Conservation (phyloP, 768 basidiomycete genomes). For the Boletus subcaerulescens region DNA sequence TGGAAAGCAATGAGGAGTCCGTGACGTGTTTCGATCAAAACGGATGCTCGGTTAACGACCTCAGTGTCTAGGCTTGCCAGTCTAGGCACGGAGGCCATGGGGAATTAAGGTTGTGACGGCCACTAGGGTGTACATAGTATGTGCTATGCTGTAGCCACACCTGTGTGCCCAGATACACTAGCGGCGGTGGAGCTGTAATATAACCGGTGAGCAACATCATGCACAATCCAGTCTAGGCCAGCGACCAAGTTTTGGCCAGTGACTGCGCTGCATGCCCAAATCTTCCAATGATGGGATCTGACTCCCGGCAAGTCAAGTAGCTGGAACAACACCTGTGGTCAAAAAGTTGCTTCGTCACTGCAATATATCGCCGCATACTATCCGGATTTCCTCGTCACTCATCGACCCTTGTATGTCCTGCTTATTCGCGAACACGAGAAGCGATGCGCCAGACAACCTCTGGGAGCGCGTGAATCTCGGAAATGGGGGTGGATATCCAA, state of each 20-base stretch:
- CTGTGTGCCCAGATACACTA: constrained; percentile 1
- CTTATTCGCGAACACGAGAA: constrained; percentile 97
- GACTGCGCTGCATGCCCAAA: constrained; percentile 89
- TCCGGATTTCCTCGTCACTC: constrained; percentile 75
- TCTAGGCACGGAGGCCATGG: constrained; percentile 13
- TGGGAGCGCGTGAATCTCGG: constrained; percentile 34
- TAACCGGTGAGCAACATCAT: constrained; percentile 80
- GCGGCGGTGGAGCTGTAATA: constrained; percentile 64
- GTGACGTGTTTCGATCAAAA: constrained; percentile 12
- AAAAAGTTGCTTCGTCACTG: neutral
- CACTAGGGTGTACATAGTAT: neutral
- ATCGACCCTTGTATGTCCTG: constrained; percentile 91
- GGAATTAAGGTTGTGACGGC: constrained; percentile 1
- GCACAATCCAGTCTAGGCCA: constrained; percentile 91
- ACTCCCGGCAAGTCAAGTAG: constrained; percentile 78
- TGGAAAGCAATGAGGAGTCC: neutral
- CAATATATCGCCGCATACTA: constrained; percentile 49
- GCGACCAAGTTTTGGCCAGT: constrained; percentile 81
- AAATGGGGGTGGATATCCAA: constrained; percentile 1
- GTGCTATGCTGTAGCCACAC: neutral
- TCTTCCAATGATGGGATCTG: constrained; percentile 86
- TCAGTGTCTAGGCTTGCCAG: neutral
- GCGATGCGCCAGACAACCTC: constrained; percentile 93
- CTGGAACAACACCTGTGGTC: constrained; percentile 39
- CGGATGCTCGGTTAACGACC: constrained; percentile 1